Conservation (phyloP, 2,329 filamentous ascomycete genomes). For the Colletotrichum brevisporum region DNA sequence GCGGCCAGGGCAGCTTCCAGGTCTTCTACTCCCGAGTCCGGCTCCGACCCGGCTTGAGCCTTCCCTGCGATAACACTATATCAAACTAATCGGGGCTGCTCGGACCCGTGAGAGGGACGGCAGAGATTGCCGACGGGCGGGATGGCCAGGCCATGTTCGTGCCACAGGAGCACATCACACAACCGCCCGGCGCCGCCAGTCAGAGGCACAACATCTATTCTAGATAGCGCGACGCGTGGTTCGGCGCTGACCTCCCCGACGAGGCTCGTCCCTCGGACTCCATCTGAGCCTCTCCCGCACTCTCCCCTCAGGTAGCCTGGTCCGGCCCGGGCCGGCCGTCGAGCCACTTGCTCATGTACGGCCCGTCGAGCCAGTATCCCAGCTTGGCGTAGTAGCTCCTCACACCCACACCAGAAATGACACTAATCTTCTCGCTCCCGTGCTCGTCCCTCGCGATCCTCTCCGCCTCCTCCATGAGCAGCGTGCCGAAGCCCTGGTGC, state of each 20-base stretch:
- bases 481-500: conserved; percentile 95
- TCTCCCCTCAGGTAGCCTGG: neutral
- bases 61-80: too few relatives aligned
- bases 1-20: neutral
- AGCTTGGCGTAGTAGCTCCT: conserved; percentile 94
- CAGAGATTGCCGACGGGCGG: too few relatives aligned
- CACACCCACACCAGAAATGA: conserved; percentile 98
- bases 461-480: conserved; percentile 98
- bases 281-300: neutral
- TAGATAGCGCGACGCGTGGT: too few relatives aligned
- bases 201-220: too few relatives aligned
- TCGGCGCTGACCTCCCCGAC: too few relatives aligned
- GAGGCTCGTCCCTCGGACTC: neutral
- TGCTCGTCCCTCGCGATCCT: conserved; percentile 95
- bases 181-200: too few relatives aligned
- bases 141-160: too few relatives aligned
- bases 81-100: too few relatives aligned
- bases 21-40: too few relatives aligned
- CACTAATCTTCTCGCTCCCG: conserved; percentile 92
- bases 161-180: too few relatives aligned
- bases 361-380: conserved; percentile 93
- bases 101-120: too few relatives aligned
- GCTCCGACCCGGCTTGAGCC: too few relatives aligned
- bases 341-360: conserved; percentile 81
- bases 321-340: conserved; percentile 57